Percentiles rank a stretch among this genome's conserved stretches.
Evolutionary conservation across 768 basidiomycete species (phyloP).

Genomic region (Mrakia frigida): DNA sequence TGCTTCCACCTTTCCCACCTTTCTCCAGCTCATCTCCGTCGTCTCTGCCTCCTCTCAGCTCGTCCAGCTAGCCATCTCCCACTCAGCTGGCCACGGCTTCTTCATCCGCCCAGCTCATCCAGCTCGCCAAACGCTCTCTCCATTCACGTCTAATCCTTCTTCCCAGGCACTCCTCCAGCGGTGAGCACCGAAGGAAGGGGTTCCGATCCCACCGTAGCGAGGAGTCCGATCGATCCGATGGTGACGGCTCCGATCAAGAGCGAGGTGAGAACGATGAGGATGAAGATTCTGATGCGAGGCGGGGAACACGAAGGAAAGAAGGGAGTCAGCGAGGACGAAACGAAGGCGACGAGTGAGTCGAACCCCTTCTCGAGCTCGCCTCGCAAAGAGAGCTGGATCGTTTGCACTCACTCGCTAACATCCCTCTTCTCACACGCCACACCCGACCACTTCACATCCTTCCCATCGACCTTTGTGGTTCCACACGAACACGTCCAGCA

Average conservation of each 20-base stretch:
- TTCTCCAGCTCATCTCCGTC: background rate
- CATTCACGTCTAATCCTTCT: conserved; percentile 10
- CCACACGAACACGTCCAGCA: conserved; percentile 55
- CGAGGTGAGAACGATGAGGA: conserved; percentile 64
- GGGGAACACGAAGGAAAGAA: background rate
- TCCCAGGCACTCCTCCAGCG: conserved; percentile 42
- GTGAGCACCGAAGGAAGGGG: conserved; percentile 70
- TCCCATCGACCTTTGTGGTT: conserved; percentile 54
- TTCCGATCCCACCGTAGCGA: conserved; percentile 58
- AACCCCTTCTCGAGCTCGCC: too few relatives aligned
- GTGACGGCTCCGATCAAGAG: conserved; percentile 61
- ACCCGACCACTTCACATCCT: conserved; percentile 65
- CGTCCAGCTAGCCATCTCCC: too few relatives aligned
- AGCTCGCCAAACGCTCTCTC: background rate
- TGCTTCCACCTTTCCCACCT: background rate
- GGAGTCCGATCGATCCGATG: conserved; percentile 61
- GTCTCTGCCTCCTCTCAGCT: background rate
- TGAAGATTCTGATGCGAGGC: conserved; percentile 57
- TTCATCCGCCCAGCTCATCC: too few relatives aligned
- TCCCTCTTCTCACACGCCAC: conserved; percentile 71
- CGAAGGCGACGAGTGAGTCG: background rate
- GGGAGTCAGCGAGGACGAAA: background rate
- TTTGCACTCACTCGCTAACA: conserved; percentile 70
- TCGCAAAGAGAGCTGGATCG: too few relatives aligned
- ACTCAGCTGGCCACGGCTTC: too few relatives aligned